Conservation (phyloP, 106 monocot genomes). For the Alisma plantagoaquatica region DNA sequence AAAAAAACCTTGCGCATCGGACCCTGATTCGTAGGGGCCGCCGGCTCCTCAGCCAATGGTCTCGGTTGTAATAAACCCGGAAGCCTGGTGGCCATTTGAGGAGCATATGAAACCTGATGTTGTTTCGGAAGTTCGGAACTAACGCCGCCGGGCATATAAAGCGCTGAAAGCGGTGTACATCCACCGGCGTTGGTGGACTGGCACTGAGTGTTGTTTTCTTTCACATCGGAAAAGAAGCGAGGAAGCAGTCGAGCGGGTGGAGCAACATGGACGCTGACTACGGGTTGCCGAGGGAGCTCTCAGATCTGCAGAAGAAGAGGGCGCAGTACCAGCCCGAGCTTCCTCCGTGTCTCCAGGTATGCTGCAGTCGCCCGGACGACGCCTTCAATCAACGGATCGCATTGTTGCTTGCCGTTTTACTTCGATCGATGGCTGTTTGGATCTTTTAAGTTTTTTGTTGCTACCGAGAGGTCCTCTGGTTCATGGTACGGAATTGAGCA, state of each 20-base stretch:
- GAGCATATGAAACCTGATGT: not conserved
- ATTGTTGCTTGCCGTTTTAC: too few species aligned
- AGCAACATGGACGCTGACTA: constrained; percentile 19
- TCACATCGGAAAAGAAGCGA: too few species aligned
- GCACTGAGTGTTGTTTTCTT: too few species aligned
- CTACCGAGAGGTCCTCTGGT: too few species aligned
- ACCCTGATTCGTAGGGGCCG: not conserved
- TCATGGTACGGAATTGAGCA: too few species aligned
- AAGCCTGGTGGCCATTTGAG: not conserved
- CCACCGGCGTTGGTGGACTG: not conserved
- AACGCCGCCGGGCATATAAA: not conserved
- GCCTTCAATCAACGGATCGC: too few species aligned
- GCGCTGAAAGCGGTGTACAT: not conserved
- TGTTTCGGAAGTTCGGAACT: not conserved
- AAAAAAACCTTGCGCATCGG: not conserved
- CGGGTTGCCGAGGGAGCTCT: constrained; percentile 18
- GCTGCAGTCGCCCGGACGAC: too few species aligned
- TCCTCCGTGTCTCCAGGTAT: constrained; percentile 29
- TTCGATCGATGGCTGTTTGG: too few species aligned
- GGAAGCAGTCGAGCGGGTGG: not conserved
- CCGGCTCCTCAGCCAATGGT: too few species aligned
- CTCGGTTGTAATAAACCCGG: not conserved
- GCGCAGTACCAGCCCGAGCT: constrained; percentile 19
- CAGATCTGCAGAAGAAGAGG: constrained; percentile 31
- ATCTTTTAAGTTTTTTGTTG: too few species aligned